phyloP scores from a whole-genome alignment of 208 protist genomes.

The Leishmania tarentolae region DNA sequence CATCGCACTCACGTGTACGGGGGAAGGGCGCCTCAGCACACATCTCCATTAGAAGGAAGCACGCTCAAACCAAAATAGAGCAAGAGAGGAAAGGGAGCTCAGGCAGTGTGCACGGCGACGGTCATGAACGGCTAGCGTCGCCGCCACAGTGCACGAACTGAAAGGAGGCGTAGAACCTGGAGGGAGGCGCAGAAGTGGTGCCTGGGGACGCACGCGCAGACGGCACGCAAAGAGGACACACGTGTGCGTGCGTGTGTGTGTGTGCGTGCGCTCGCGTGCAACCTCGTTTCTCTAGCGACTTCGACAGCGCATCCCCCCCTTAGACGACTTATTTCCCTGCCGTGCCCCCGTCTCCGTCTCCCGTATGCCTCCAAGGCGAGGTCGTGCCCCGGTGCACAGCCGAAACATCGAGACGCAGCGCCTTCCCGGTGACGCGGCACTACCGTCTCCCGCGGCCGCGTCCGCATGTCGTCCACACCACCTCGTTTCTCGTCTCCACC shows the following conservation, averaged over 20 bases:
- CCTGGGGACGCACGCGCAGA: neutral
- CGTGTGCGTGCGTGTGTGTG: neutral
- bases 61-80: too few relatives aligned
- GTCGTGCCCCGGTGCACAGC: neutral
- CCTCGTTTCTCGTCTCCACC: slow-evolving; percentile 25
- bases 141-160: neutral
- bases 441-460: neutral
- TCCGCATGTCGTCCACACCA: slow-evolving; percentile 23
- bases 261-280: neutral
- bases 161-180: neutral
- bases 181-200: neutral
- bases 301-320: neutral
- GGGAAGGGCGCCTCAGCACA: neutral
- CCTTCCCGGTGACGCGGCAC: neutral
- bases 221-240: neutral
- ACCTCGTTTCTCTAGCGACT: neutral
- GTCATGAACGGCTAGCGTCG: slow-evolving; percentile 1
- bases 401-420: slow-evolving; percentile 23
- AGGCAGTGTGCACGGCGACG: neutral
- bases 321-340: neutral
- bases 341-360: slow-evolving; percentile 1
- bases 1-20: neutral
- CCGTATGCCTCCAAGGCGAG: slow-evolving; percentile 33
- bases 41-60: neutral
- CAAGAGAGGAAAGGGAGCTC: neutral